A percentile compares a stretch with the other conserved stretches of the same genome.
Evolutionary conservation across 768 basidiomycete genomes (phyloP).

Genomic region (Coprinopsis cinerea): DNA sequence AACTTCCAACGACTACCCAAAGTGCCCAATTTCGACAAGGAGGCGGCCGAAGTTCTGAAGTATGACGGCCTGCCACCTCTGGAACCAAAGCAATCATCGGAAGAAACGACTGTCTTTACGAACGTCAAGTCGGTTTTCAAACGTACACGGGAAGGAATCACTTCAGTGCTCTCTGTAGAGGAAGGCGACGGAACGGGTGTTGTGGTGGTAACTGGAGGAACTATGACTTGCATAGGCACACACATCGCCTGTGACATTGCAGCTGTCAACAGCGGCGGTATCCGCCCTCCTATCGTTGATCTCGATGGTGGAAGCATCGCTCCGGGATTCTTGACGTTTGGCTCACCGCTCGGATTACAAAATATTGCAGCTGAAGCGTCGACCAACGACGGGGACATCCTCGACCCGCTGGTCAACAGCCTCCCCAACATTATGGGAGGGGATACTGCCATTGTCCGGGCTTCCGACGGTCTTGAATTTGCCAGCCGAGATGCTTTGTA

Average conservation of each 20-base stretch:
- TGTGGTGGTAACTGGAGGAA: slow-evolving; percentile 36
- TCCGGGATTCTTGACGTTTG: slow-evolving; percentile 66
- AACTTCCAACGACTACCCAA: slow-evolving; percentile 41
- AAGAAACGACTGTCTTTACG: slow-evolving; percentile 49
- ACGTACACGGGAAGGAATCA: slow-evolving; percentile 22
- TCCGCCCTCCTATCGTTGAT: slow-evolving; percentile 41
- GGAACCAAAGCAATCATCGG: slow-evolving; percentile 28
- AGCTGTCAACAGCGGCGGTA: slow-evolving; percentile 10
- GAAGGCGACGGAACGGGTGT: slow-evolving; percentile 18
- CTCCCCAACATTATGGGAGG: slow-evolving; percentile 50
- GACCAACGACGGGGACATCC: slow-evolving; percentile 61
- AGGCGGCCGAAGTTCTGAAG: slow-evolving; percentile 52
- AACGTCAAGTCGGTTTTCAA: slow-evolving; percentile 54
- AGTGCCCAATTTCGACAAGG: slow-evolving; percentile 67
- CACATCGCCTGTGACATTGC: too few species aligned
- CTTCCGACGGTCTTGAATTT: slow-evolving; percentile 71
- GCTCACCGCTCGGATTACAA: slow-evolving; percentile 62
- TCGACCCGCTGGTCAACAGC: slow-evolving; percentile 43
- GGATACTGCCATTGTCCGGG: slow-evolving; percentile 46
- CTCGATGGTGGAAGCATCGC: slow-evolving; percentile 65
- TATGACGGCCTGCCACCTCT: slow-evolving; percentile 78
- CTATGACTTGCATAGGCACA: slow-evolving; percentile 20
- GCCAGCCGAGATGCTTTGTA: slow-evolving; percentile 67
- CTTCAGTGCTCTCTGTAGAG: slow-evolving; percentile 22
- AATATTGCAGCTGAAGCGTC: slow-evolving; percentile 64